These are phyloP conservation scores for Eucommia ulmoides DNA, from an alignment of 257 asterid genomes.

Conservation along the genomic window DNA sequence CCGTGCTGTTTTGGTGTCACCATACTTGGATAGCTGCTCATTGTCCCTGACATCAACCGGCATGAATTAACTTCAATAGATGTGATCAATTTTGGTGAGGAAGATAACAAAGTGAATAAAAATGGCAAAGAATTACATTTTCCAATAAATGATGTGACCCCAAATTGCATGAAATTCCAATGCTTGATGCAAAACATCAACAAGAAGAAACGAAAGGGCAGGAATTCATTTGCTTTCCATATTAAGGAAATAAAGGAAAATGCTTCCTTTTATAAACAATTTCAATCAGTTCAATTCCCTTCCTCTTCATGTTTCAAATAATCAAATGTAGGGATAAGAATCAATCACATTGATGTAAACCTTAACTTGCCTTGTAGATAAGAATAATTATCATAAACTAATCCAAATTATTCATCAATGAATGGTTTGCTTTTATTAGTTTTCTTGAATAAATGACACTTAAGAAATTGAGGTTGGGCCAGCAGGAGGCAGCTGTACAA, in stretches of 20 bases:
- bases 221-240: background rate
- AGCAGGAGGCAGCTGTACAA: too few species aligned
- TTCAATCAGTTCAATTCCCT: background rate
- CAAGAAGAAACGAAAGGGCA: background rate
- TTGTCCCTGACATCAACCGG: slow-evolving; percentile 61
- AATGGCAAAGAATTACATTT: slow-evolving; percentile 3
- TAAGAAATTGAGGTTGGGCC: too few species aligned
- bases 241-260: background rate
- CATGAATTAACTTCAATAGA: slow-evolving; percentile 6
- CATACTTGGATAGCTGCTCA: slow-evolving; percentile 95
- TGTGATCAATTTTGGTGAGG: background rate
- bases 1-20: slow-evolving; percentile 97
- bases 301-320: background rate
- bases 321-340: background rate
- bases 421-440: too few species aligned
- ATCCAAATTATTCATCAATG: too few species aligned
- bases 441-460: too few species aligned
- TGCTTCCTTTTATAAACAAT: background rate
- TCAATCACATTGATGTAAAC: too few species aligned
- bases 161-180: background rate
- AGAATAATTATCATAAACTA: too few species aligned
- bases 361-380: too few species aligned
- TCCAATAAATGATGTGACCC: background rate
- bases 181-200: background rate
- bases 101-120: background rate